Evolutionary conservation across 805 yeast species (phyloP).

Genomic region (Lipomyces yamadae): DNA sequence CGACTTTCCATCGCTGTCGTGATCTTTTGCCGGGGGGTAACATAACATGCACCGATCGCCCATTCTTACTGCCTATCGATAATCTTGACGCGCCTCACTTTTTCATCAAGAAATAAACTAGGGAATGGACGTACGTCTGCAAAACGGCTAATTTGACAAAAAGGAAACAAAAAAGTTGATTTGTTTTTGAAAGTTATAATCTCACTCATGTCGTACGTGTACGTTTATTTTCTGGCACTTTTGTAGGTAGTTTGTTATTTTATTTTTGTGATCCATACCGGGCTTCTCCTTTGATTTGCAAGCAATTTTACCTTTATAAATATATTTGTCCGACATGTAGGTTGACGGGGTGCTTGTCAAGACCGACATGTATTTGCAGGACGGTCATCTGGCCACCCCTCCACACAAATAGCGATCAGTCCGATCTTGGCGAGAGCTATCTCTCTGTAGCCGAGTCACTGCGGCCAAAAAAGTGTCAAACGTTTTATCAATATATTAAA

Average conservation of each 20-base stretch:
- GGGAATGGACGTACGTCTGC: not conserved
- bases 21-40: not conserved
- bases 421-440: too few species aligned
- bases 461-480: too few species aligned
- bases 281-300: not conserved
- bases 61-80: too few species aligned
- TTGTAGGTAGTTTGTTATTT: not conserved
- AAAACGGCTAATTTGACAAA: not conserved
- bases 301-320: not conserved
- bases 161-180: not conserved
- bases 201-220: conserved; percentile 1
- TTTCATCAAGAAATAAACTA: not conserved
- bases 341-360: too few species aligned
- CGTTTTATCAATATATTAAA: too few species aligned
- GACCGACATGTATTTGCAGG: too few species aligned
- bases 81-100: not conserved
- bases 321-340: too few species aligned
- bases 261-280: not conserved
- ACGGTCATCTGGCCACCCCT: too few species aligned
- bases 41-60: too few species aligned
- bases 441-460: too few species aligned
- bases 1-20: conserved; percentile 35
- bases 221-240: conserved; percentile 1
- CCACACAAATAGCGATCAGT: too few species aligned
- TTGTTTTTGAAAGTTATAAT: not conserved